Conservation (phyloP, 2,329 filamentous ascomycete genomes). For the Penicillium sp. region DNA sequence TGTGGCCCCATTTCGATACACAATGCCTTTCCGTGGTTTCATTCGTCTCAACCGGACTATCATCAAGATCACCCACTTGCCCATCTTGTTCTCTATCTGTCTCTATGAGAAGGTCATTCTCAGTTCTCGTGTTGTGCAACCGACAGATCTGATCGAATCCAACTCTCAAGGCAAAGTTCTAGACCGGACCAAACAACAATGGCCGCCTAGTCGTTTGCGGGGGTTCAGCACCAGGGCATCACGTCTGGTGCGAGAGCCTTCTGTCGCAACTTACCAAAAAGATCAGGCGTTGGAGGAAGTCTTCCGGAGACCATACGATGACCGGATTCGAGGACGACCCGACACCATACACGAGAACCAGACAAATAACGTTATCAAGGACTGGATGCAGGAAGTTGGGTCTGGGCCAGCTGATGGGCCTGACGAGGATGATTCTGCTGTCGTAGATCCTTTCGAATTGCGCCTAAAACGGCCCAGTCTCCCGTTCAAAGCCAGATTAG, state of each 20-base stretch:
- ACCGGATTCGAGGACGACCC: slow-evolving; percentile 61
- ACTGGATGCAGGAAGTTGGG: slow-evolving; percentile 80
- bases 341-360: slow-evolving; percentile 64
- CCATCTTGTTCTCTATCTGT: slow-evolving; percentile 83
- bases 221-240: slow-evolving; percentile 71
- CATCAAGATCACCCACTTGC: slow-evolving; percentile 89
- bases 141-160: slow-evolving; percentile 81
- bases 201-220: slow-evolving; percentile 58
- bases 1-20: slow-evolving; percentile 77
- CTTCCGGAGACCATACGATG: slow-evolving; percentile 73
- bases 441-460: slow-evolving; percentile 60
- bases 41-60: slow-evolving; percentile 84
- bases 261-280: slow-evolving; percentile 84
- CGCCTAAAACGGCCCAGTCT: slow-evolving; percentile 52
- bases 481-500: slow-evolving; percentile 45
- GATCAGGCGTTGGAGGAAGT: slow-evolving; percentile 89
- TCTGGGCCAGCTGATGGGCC: slow-evolving; percentile 58
- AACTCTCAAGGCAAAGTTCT: slow-evolving; percentile 55
- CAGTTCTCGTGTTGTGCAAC: slow-evolving; percentile 74
- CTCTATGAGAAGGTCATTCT: slow-evolving; percentile 82
- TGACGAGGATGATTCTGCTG: slow-evolving; percentile 61
- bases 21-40: slow-evolving; percentile 77
- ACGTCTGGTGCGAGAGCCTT: slow-evolving; percentile 74
- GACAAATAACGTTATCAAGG: slow-evolving; percentile 78
- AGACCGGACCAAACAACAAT: slow-evolving; percentile 60